Percentiles rank a stretch among this genome's conserved stretches.
phyloP scores from a whole-genome alignment of 495 filamentous ascomycete species.

The Cryomyces minteri region DNA sequence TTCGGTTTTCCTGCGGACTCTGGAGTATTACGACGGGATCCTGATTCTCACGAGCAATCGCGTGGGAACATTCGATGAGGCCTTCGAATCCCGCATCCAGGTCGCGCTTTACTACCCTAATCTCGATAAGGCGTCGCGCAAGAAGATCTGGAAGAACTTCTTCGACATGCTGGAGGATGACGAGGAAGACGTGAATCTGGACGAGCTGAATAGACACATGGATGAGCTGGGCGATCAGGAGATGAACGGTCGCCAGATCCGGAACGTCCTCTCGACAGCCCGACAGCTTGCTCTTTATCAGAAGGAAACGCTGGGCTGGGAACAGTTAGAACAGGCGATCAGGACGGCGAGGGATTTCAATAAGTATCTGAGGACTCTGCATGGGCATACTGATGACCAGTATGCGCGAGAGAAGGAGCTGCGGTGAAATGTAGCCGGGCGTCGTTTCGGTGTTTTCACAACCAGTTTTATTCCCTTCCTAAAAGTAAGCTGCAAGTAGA shows the following conservation, averaged over 20 bases:
- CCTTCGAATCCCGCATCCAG: slow-evolving; percentile 29
- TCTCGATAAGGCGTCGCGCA: slow-evolving; percentile 8
- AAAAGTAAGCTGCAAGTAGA: too few relatives aligned
- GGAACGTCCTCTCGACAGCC: slow-evolving; percentile 7
- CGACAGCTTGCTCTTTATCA: slow-evolving; percentile 2
- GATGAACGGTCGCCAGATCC: slow-evolving; percentile 11
- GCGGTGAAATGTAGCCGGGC: too few relatives aligned
- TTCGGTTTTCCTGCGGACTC: neutral
- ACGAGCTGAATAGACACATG: neutral
- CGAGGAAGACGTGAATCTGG: slow-evolving; percentile 2
- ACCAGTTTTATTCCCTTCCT: too few relatives aligned
- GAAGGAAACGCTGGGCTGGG: neutral
- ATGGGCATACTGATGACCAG: too few relatives aligned
- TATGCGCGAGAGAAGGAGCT: too few relatives aligned
- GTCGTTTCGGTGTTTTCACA: too few relatives aligned
- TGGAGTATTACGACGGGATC: neutral
- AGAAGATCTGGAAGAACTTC: slow-evolving; percentile 11
- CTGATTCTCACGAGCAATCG: slow-evolving; percentile 1
- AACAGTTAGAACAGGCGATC: neutral
- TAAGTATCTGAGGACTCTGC: neutral
- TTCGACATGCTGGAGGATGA: slow-evolving; percentile 3
- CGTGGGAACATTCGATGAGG: slow-evolving; percentile 26
- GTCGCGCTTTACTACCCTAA: slow-evolving; percentile 28
- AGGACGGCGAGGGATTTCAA: neutral
- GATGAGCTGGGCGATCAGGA: slow-evolving; percentile 1